phyloP scores from a whole-genome alignment of 2,329 filamentous ascomycete genomes.

The Alternaria gaisen region DNA sequence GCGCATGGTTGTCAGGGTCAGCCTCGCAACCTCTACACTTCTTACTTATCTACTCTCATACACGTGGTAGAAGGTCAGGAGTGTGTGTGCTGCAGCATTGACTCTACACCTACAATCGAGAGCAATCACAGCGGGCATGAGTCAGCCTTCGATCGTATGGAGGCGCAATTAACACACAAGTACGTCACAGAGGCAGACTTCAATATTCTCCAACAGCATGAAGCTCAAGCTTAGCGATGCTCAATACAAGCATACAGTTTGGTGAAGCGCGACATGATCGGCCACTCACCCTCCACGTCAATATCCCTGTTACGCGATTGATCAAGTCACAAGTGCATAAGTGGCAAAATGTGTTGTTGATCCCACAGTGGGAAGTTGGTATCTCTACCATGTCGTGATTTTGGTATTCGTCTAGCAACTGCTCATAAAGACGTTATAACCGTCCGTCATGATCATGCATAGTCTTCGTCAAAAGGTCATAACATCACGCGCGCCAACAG shows the following conservation, averaged over 20 bases:
- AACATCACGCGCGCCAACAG: slow-evolving; percentile 11
- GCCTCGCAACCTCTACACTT: too few relatives aligned
- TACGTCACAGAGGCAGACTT: background rate
- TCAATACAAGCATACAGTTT: background rate
- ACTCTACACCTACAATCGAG: too few relatives aligned
- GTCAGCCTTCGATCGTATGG: too few relatives aligned
- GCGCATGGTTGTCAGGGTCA: too few relatives aligned
- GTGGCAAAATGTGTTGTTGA: slow-evolving; percentile 15
- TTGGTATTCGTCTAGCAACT: slow-evolving; percentile 37
- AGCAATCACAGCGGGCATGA: too few relatives aligned
- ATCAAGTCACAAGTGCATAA: slow-evolving; percentile 11
- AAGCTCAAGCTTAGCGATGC: background rate
- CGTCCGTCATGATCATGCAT: slow-evolving; percentile 35
- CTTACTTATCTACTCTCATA: too few relatives aligned
- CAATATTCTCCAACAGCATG: too few relatives aligned
- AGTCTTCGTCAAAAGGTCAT: slow-evolving; percentile 26
- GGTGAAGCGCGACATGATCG: background rate
- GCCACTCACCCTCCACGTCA: background rate
- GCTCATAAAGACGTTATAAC: slow-evolving; percentile 48
- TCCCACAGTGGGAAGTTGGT: slow-evolving; percentile 30
- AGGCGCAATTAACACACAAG: background rate
- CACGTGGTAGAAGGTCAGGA: too few relatives aligned
- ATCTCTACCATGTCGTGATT: slow-evolving; percentile 38
- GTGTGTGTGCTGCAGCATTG: too few relatives aligned
- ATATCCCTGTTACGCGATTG: background rate